These are phyloP conservation scores for Myrica gale DNA, from an alignment of 306 rosid species.

Conservation along the genomic window DNA sequence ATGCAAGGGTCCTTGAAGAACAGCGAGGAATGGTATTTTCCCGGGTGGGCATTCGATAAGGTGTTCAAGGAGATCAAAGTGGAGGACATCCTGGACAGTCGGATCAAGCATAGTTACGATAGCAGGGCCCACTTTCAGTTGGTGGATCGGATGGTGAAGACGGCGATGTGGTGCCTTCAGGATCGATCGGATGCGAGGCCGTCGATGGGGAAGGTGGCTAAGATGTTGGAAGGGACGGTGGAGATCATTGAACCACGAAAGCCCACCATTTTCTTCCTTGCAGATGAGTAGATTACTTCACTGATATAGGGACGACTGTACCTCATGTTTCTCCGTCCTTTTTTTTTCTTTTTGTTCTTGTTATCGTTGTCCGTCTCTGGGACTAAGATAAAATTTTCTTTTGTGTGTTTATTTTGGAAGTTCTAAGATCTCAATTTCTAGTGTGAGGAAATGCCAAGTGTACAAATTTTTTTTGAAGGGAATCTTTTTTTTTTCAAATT, in stretches of 20 bases:
- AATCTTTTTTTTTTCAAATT: too few species aligned
- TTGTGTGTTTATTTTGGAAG: too few species aligned
- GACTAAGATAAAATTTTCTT: too few species aligned
- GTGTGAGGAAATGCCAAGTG: too few species aligned
- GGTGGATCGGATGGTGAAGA: slow-evolving; percentile 81
- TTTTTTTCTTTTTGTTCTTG: too few species aligned
- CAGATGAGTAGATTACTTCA: slow-evolving; percentile 36
- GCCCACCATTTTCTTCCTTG: slow-evolving; percentile 77
- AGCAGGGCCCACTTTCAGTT: slow-evolving; percentile 51
- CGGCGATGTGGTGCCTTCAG: slow-evolving; percentile 96
- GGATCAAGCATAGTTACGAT: slow-evolving; percentile 57
- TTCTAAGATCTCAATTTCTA: too few species aligned
- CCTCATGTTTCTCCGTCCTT: not conserved
- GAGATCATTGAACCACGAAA: slow-evolving; percentile 71
- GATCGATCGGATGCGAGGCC: slow-evolving; percentile 80
- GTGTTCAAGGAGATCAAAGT: slow-evolving; percentile 69
- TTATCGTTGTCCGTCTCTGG: too few species aligned
- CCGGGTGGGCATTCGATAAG: slow-evolving; percentile 85
- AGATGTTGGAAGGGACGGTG: slow-evolving; percentile 90
- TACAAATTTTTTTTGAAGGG: too few species aligned
- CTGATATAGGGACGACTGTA: not conserved
- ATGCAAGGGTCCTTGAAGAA: slow-evolving; percentile 35
- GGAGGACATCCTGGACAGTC: slow-evolving; percentile 72
- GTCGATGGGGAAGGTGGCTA: slow-evolving; percentile 94
- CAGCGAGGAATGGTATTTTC: slow-evolving; percentile 83